A percentile compares a stretch with the other conserved stretches of the same genome.
These are phyloP conservation scores for Discostella stelligera DNA, from an alignment of 352 stramenopile genomes.

Conservation along the genomic window DNA sequence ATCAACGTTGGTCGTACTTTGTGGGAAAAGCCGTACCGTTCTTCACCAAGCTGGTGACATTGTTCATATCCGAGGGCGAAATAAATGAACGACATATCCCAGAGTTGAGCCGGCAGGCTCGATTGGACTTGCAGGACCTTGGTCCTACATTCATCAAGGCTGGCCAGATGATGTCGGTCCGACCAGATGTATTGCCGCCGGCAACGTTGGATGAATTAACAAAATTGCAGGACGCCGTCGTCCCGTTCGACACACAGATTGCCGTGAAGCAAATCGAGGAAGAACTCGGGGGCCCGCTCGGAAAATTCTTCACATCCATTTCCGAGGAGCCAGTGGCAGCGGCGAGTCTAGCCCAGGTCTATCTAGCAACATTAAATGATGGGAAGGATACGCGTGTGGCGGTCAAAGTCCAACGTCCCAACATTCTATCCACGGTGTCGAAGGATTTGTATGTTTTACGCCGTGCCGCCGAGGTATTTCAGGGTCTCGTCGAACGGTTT, in stretches of 20 bases:
- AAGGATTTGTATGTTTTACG: constrained; percentile 87
- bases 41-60: constrained; percentile 74
- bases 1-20: constrained; percentile 84
- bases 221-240: constrained; percentile 84
- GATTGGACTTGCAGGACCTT: constrained; percentile 85
- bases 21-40: constrained; percentile 85
- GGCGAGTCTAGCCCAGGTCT: constrained; percentile 86
- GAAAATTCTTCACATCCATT: constrained; percentile 85
- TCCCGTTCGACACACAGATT: constrained; percentile 81
- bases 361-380: constrained; percentile 81
- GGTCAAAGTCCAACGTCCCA: constrained; percentile 87
- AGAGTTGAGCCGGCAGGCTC: constrained; percentile 74
- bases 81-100: constrained; percentile 82
- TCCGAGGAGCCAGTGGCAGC: constrained; percentile 84
- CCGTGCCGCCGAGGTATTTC: constrained; percentile 85
- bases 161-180: constrained; percentile 86
- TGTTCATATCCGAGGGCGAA: constrained; percentile 81
- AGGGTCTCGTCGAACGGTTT: constrained; percentile 83
- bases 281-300: constrained; percentile 81
- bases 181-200: constrained; percentile 85
- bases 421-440: constrained; percentile 84
- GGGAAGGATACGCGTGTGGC: constrained; percentile 81
- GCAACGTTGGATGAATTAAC: constrained; percentile 84
- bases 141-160: constrained; percentile 88
- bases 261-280: constrained; percentile 83